These are phyloP conservation scores for Rhizoctonia solani DNA, from an alignment of 1,284 basidiomycete genomes.

Conservation along the genomic window DNA sequence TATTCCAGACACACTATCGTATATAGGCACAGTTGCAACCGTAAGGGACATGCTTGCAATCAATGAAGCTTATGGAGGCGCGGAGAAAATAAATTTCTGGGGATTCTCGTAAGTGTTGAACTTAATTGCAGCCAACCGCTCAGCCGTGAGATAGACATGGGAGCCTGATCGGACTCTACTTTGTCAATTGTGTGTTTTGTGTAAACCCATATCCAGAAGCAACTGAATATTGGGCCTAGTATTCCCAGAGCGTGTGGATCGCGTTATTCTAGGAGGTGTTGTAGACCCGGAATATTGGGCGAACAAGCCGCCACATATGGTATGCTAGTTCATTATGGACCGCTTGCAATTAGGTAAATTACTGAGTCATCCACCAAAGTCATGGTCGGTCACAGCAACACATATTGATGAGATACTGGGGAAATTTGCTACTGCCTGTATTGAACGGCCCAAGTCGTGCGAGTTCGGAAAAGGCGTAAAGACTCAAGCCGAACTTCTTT, in stretches of 20 bases:
- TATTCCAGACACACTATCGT: background rate
- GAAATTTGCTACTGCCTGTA: too few species aligned
- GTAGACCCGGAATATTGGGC: background rate
- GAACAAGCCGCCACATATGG: background rate
- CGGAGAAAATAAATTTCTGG: conserved; percentile 25
- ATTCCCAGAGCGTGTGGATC: conserved; percentile 3
- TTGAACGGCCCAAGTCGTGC: too few species aligned
- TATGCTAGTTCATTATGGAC: background rate
- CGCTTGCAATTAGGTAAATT: too few species aligned
- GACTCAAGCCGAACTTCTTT: too few species aligned
- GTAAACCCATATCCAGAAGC: background rate
- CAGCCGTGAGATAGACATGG: too few species aligned
- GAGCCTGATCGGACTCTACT: background rate
- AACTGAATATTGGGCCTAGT: background rate
- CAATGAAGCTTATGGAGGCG: conserved; percentile 3
- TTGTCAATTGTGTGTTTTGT: background rate
- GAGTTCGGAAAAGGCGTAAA: too few species aligned
- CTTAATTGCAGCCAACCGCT: too few species aligned
- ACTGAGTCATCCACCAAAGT: too few species aligned
- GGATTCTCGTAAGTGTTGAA: conserved; percentile 33
- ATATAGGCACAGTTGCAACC: conserved; percentile 3
- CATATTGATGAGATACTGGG: too few species aligned
- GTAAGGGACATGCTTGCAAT: conserved; percentile 31
- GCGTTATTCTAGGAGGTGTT: background rate
- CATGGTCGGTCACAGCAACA: too few species aligned